Conservation (phyloP, 495 filamentous ascomycete species). For the Durotheca rogersii region DNA sequence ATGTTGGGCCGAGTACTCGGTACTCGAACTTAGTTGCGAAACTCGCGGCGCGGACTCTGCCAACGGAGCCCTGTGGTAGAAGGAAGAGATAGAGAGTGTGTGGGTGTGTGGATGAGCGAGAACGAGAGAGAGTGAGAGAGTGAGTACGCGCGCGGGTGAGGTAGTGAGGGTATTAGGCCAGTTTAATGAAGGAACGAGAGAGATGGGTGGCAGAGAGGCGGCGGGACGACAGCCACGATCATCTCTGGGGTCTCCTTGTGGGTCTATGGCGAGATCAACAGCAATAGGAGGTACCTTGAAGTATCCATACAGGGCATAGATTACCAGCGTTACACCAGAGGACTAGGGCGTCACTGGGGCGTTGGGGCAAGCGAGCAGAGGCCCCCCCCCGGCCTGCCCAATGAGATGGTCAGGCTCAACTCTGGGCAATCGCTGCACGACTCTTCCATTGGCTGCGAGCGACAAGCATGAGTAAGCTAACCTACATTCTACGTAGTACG, state of each 20-base stretch:
- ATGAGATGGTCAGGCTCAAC: too few relatives aligned
- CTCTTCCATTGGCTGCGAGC: too few relatives aligned
- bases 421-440: too few relatives aligned
- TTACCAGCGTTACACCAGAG: slow-evolving; percentile 14
- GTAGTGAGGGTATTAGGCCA: slow-evolving; percentile 20
- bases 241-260: slow-evolving; percentile 20
- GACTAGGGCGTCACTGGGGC: slow-evolving; percentile 12
- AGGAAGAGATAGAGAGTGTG: slow-evolving; percentile 24
- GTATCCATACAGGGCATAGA: slow-evolving; percentile 21
- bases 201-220: slow-evolving; percentile 23
- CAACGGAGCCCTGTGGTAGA: slow-evolving; percentile 54
- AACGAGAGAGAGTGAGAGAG: slow-evolving; percentile 7
- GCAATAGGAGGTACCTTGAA: slow-evolving; percentile 20
- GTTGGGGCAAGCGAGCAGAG: too few relatives aligned
- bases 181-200: slow-evolving; percentile 32
- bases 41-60: slow-evolving; percentile 51
- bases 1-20: slow-evolving; percentile 46
- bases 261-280: slow-evolving; percentile 26
- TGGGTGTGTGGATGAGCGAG: slow-evolving; percentile 3
- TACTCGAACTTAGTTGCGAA: slow-evolving; percentile 43
- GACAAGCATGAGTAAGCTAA: too few relatives aligned
- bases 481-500: too few relatives aligned
- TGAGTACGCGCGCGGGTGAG: slow-evolving; percentile 7
- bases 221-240: slow-evolving; percentile 27
- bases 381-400: too few relatives aligned